Evolutionary conservation across 352 stramenopile species (phyloP).

Genomic region (Elongisporangium undulatum): DNA sequence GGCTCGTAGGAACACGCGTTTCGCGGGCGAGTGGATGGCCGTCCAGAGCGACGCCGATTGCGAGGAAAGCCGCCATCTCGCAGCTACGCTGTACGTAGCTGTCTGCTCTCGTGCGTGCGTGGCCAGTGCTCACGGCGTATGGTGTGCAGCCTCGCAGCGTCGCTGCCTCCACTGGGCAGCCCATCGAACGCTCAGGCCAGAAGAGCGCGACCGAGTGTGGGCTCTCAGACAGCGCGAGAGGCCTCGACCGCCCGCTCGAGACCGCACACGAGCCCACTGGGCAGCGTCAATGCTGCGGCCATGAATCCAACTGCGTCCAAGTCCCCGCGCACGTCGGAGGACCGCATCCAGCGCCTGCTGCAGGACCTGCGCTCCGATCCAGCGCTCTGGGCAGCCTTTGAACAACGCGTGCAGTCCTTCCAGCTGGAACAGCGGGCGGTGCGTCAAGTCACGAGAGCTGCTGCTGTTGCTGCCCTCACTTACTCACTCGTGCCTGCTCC

Average conservation of each 20-base stretch:
- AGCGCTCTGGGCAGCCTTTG: constrained; percentile 45
- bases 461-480: background rate
- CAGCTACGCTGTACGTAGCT: background rate
- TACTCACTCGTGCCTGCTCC: background rate
- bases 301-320: constrained; percentile 1
- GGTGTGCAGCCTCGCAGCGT: background rate
- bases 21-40: background rate
- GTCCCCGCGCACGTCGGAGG: constrained; percentile 4
- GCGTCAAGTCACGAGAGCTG: constrained; percentile 3
- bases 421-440: constrained; percentile 37
- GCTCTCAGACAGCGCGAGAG: background rate
- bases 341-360: background rate
- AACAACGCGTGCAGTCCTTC: constrained; percentile 33
- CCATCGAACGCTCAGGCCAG: background rate
- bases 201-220: background rate
- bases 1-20: background rate
- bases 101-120: background rate
- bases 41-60: background rate
- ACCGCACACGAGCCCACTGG: constrained; percentile 16
- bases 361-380: constrained; percentile 52
- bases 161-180: background rate
- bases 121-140: background rate
- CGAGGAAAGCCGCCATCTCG: background rate
- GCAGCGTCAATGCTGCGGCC: background rate
- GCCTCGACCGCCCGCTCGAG: background rate